Evolutionary conservation across 2,329 filamentous ascomycete genomes (phyloP), one percentile per base, ranked within the genome.

Genomic region (Aspergillus chevalieri): DNA sequence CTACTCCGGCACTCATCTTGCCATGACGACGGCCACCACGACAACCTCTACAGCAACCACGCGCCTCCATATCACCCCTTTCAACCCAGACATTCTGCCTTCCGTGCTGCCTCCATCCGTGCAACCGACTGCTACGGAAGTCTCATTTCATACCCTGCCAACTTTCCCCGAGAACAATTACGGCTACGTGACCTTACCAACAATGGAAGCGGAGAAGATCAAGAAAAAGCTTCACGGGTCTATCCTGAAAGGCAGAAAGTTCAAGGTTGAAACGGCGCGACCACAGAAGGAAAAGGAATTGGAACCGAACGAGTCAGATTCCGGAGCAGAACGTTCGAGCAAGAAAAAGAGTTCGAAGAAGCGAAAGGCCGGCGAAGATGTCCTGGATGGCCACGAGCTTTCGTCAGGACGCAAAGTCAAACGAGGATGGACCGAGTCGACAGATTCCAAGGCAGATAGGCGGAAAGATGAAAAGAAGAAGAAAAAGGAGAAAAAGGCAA

Each of bases 121-220:
- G 12, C 80, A 83, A 33, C 76, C 82, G 12, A 74, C 75, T 43
- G 89, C 88, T 17, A 82, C 83, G 53, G 88, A 90, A 65, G 81
- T 96, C 47, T 95, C 91, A n/a, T 96, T 86, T 71, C 92, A 97
- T 70, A 76, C 77, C 4, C 73, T 96, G 57, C 81, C 89, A 64
- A 91, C 91, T 0, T 95, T 95, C 55, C 92, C 92, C 12, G 93
- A 98, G 57, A 86, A 83, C 65, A 85, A 82, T 47, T 98, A 89
- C 82, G 93, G 92, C 49, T 98, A 87, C 72, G 77, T 97, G 52
- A 90, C 94, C 43, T 72, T 98, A 34, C 91, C 91, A 0, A 72
- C 67, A 3, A 81, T 82, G 70, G 90, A 95, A 57, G 93, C 92
- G 8, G 86, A 92, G n/a, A 95, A 90, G 69, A 72, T 97, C 47